Evolutionary conservation across 306 rosid species (phyloP).

Genomic region (Citrullus mucosospermus): DNA sequence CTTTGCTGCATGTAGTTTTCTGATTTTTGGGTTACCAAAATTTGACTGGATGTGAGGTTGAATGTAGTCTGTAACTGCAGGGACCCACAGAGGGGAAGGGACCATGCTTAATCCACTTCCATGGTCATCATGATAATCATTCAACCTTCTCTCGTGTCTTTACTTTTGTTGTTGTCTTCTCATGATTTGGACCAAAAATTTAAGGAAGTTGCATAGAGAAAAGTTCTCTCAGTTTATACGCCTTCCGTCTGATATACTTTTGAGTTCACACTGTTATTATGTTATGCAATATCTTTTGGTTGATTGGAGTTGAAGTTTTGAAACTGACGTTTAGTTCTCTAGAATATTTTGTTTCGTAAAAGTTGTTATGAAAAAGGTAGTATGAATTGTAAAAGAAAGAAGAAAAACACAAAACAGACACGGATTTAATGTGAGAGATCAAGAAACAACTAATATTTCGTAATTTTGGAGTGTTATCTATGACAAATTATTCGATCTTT

Average conservation of each 20-base stretch:
- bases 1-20: not conserved
- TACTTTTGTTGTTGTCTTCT: not conserved
- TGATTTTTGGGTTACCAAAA: not conserved
- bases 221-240: not conserved
- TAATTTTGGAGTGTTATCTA: not conserved
- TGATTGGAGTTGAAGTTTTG: not conserved
- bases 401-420: not conserved
- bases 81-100: slow-evolving; percentile 1
- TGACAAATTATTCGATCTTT: too few species aligned
- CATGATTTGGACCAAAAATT: not conserved
- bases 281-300: not conserved
- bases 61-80: not conserved
- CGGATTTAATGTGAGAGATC: not conserved
- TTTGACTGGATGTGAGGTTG: not conserved
- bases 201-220: not conserved
- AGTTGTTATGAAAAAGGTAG: not conserved
- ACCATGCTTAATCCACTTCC: slow-evolving; percentile 9
- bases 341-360: not conserved
- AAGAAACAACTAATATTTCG: not conserved
- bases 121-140: not conserved
- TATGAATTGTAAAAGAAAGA: not conserved
- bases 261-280: not conserved
- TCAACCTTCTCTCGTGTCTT: not conserved
- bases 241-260: not conserved
- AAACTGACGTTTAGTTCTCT: not conserved